Evolutionary conservation across 495 filamentous ascomycete genomes (phyloP), one percentile per base, ranked within the genome.

Genomic region (Viridothelium virens): DNA sequence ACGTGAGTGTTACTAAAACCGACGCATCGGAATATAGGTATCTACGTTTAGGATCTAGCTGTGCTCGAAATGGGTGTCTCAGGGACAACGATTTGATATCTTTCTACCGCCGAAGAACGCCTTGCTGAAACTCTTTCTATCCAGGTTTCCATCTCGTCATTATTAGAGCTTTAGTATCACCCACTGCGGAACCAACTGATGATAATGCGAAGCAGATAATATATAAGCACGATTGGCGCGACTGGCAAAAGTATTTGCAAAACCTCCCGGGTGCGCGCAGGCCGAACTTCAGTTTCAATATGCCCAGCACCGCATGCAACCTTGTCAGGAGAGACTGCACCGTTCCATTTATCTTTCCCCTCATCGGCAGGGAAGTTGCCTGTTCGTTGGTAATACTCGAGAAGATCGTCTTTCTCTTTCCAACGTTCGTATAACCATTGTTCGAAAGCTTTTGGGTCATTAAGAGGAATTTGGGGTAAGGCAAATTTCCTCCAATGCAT

Each of bases 401-500:
- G 78, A 38, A 93, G 76, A 6, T 81, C 80, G 64, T 94, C 90
- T 73, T 94, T 94, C 73, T 94, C 91, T 48, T 82, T 80, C 90
- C 90, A 94, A 34, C 89, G 82, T 64, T 86, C 78, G 39, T 84
- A 81, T 5, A 92, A 79, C 91, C 91, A 94, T n/a, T 78, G 63
- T 38, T 89, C 86, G 68, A 94, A 92, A 34, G 77, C 73, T 61
- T 86, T 82, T 10, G 74, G 74, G 71, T 84, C 82, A 37, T 86
- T 79, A 16, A 91, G 70, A 0, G 90, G 90, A 18, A 94, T 91
- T 39, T 84, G 80, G 44, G 77, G 77, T 9, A 91, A 65, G 0
- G 78, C 75, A 70, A 92, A 92, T 2, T 89, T 83, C 14, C 90
- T 83, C 88, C 89, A 94, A 74, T 92, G 85, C 79, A 94, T 89